Percentiles rank a stretch among this genome's conserved stretches.
Conservation (phyloP, 1,284 basidiomycete genomes). For the Apiotrichum akiyoshidainum region DNA sequence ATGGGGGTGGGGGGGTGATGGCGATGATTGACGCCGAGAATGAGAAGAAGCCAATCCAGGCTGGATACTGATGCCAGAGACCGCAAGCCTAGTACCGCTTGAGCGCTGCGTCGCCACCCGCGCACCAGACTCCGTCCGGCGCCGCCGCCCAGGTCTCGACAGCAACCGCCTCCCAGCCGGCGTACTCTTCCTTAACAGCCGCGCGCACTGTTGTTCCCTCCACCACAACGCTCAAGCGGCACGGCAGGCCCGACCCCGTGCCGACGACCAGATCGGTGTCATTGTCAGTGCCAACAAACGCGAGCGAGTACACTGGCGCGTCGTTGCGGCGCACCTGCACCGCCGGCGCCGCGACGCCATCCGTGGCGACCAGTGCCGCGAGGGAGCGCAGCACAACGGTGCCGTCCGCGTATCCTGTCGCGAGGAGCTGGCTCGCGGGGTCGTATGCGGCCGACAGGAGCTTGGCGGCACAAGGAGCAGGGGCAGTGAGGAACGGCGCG, state of each 20-base stretch:
- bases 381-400: constrained; percentile 60
- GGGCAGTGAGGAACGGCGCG: constrained; percentile 39
- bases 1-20: too few relatives aligned
- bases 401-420: constrained; percentile 64
- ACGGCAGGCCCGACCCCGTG: constrained; percentile 45
- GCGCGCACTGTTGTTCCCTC: constrained; percentile 14
- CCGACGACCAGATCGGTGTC: constrained; percentile 36
- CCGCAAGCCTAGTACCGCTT: constrained; percentile 30
- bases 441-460: constrained; percentile 59
- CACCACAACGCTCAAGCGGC: constrained; percentile 24
- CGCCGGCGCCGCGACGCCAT: background rate
- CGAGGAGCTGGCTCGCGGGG: constrained; percentile 54
- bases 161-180: constrained; percentile 47
- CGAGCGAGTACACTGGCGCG: constrained; percentile 59
- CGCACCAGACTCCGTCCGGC: constrained; percentile 39
- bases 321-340: constrained; percentile 57
- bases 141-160: constrained; percentile 38
- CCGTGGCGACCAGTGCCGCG: constrained; percentile 49
- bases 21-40: too few relatives aligned
- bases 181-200: constrained; percentile 39
- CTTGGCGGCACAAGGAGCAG: constrained; percentile 37
- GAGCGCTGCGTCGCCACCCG: constrained; percentile 40
- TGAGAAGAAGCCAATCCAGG: too few relatives aligned
- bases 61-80: too few relatives aligned
- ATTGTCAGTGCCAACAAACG: constrained; percentile 28